Evolutionary conservation across 345 rosid species (phyloP).

Genomic region (Anastatica hierochuntica): DNA sequence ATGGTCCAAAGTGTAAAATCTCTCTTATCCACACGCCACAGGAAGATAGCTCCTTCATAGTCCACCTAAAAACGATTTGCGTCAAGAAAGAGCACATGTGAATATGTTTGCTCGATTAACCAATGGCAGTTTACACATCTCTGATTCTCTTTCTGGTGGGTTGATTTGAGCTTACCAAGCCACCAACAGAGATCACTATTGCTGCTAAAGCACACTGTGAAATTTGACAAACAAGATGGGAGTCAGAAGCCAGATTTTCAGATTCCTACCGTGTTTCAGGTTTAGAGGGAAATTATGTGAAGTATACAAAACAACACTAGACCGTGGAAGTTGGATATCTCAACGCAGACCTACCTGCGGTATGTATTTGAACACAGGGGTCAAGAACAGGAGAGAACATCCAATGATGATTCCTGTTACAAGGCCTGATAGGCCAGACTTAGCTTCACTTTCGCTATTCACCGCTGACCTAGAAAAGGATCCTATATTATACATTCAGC

Average conservation of each 20-base stretch:
- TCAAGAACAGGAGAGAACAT: slow-evolving; percentile 83
- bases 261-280: background rate
- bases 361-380: slow-evolving; percentile 70
- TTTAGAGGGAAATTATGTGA: background rate
- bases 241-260: slow-evolving; percentile 3
- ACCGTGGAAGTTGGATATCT: slow-evolving; percentile 24
- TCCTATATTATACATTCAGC: slow-evolving; percentile 40
- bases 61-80: slow-evolving; percentile 56
- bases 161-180: slow-evolving; percentile 55
- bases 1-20: slow-evolving; percentile 96
- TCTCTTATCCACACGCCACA: slow-evolving; percentile 89
- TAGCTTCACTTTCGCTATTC: slow-evolving; percentile 93
- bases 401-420: slow-evolving; percentile 71
- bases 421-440: slow-evolving; percentile 80
- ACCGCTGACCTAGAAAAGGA: slow-evolving; percentile 99
- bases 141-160: background rate
- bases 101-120: background rate
- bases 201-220: slow-evolving; percentile 96
- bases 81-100: slow-evolving; percentile 11
- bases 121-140: background rate
- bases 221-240: background rate
- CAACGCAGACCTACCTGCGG: slow-evolving; percentile 56
- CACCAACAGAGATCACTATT: slow-evolving; percentile 83
- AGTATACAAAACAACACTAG: background rate
- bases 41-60: slow-evolving; percentile 82